phyloP scores from a whole-genome alignment of 2,329 filamentous ascomycete genomes.

The Penicillium crustosum region DNA sequence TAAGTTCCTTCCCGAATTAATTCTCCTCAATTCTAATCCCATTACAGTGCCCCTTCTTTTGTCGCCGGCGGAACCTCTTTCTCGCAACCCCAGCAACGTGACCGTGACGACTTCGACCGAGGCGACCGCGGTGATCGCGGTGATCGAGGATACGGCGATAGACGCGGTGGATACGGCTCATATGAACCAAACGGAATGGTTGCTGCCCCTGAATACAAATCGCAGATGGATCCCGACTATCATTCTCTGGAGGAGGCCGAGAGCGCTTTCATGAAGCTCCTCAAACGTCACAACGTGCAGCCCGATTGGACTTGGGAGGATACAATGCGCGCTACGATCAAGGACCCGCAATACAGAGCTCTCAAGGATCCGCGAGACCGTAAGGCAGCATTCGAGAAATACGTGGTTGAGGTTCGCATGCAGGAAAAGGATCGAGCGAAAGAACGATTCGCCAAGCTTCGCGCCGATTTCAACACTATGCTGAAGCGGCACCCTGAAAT shows the following conservation, averaged over 20 bases:
- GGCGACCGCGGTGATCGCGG: slow-evolving; percentile 21
- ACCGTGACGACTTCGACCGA: slow-evolving; percentile 50
- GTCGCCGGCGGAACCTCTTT: slow-evolving; percentile 58
- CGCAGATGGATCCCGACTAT: slow-evolving; percentile 70
- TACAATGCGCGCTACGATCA: slow-evolving; percentile 79
- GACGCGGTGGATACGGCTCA: slow-evolving; percentile 49
- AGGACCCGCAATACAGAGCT: slow-evolving; percentile 87
- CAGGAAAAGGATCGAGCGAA: slow-evolving; percentile 95
- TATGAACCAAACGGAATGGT: slow-evolving; percentile 44
- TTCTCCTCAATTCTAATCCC: slow-evolving; percentile 37
- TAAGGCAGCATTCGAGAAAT: slow-evolving; percentile 90
- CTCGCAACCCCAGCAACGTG: slow-evolving; percentile 42
- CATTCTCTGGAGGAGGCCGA: slow-evolving; percentile 82
- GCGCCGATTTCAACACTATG: slow-evolving; percentile 93
- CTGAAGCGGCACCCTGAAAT: slow-evolving; percentile 95
- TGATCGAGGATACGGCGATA: slow-evolving; percentile 37
- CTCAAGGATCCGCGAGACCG: slow-evolving; percentile 91
- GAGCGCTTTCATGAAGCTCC: slow-evolving; percentile 85
- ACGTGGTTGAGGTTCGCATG: slow-evolving; percentile 80
- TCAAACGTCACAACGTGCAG: slow-evolving; percentile 81
- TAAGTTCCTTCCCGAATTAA: slow-evolving; percentile 34
- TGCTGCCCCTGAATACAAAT: slow-evolving; percentile 38
- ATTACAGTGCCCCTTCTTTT: slow-evolving; percentile 52
- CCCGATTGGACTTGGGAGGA: slow-evolving; percentile 93
- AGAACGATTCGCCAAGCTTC: slow-evolving; percentile 86